These are phyloP conservation scores for Lepidium sativum DNA, from an alignment of 345 rosid species.

Conservation along the genomic window DNA sequence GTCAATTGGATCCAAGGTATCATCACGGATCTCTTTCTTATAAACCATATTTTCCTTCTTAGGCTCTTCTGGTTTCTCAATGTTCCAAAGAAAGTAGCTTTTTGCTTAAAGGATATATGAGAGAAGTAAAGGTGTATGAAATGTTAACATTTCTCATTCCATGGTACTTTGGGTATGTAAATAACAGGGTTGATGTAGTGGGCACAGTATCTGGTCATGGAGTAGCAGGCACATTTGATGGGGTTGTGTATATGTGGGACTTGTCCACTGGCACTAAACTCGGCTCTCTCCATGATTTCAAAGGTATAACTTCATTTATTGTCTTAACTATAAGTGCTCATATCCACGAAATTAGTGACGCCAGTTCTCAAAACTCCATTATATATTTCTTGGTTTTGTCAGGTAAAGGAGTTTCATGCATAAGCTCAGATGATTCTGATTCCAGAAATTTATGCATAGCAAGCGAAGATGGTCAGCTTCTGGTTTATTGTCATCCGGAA, in stretches of 20 bases:
- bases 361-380: neutral
- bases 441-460: constrained; percentile 46
- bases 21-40: constrained; percentile 6
- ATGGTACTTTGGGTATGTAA: neutral
- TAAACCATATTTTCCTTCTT: neutral
- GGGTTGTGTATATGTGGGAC: constrained; percentile 66
- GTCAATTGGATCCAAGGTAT: constrained; percentile 60
- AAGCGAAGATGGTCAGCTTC: constrained; percentile 53
- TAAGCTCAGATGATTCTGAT: constrained; percentile 60
- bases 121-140: constrained; percentile 3
- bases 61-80: neutral
- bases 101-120: neutral
- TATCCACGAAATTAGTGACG: neutral
- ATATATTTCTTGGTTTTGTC: neutral
- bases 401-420: constrained; percentile 61
- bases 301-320: constrained; percentile 37
- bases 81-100: neutral
- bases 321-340: neutral
- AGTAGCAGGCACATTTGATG: constrained; percentile 64
- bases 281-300: constrained; percentile 54
- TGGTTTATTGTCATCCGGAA: constrained; percentile 39
- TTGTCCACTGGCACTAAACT: constrained; percentile 54
- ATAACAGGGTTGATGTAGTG: constrained; percentile 54
- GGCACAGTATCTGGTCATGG: constrained; percentile 53
- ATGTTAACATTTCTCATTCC: neutral